These are phyloP conservation scores for Pythium volutum DNA, from an alignment of 352 stramenopile species.

Conservation along the genomic window DNA sequence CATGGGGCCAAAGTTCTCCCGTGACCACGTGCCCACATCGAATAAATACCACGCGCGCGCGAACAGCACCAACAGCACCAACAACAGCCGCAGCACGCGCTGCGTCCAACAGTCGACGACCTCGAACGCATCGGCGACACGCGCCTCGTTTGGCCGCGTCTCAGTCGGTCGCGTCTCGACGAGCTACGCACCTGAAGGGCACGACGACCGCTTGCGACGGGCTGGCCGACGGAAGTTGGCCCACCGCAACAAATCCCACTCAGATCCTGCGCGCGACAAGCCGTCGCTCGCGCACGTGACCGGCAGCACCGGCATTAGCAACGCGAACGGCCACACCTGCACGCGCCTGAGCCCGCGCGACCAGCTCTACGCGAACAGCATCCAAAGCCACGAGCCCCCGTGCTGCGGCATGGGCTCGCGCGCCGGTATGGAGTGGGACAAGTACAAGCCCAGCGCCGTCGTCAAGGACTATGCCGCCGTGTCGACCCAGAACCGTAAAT, in stretches of 20 bases:
- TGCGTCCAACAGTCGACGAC: not conserved
- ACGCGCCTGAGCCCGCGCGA: slow-evolving; percentile 6
- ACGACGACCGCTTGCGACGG: slow-evolving; percentile 18
- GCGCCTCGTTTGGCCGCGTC: not conserved
- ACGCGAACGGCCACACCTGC: not conserved
- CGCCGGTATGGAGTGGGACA: slow-evolving; percentile 29
- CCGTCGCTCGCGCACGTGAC: not conserved
- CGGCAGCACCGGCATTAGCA: not conserved
- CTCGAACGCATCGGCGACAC: not conserved
- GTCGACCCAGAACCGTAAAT: slow-evolving; percentile 78
- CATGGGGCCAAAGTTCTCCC: slow-evolving; percentile 19
- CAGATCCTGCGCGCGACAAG: slow-evolving; percentile 11
- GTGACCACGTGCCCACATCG: slow-evolving; percentile 8
- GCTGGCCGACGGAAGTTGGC: slow-evolving; percentile 14
- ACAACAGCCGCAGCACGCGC: not conserved
- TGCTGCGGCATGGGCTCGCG: slow-evolving; percentile 16
- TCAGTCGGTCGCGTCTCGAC: slow-evolving; percentile 13
- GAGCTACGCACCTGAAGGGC: slow-evolving; percentile 6
- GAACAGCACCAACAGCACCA: not conserved
- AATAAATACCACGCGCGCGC: not conserved
- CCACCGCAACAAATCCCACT: slow-evolving; percentile 17
- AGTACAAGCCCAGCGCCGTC: slow-evolving; percentile 38
- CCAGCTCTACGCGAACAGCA: slow-evolving; percentile 5
- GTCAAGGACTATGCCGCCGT: slow-evolving; percentile 70
- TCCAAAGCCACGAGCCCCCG: not conserved